Evolutionary conservation across 2,329 filamentous ascomycete species (phyloP), one percentile per base, ranked within the genome.

Genomic region (Colletotrichum sp.): DNA sequence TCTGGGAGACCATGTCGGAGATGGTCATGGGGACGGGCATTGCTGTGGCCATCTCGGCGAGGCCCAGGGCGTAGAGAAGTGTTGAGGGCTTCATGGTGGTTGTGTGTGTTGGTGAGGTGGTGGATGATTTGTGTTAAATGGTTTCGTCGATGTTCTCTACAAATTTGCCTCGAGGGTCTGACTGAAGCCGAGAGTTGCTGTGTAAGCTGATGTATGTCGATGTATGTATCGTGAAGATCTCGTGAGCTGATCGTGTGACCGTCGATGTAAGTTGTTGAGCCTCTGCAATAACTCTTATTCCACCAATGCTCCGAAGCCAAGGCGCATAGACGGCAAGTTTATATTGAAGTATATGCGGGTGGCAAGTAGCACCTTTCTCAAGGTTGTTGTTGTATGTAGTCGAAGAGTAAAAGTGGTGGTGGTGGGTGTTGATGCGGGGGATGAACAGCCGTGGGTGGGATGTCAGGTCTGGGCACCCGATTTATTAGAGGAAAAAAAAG

Each of bases 11-110:
- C 26, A 77, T 63, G 4, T 74, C 73, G 32, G 63, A 66, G n/a
- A 76, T 44, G 13, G 73, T 60, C 66, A 67, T 64, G 12, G 76
- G 73, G n/a, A 77, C 76, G 16, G 76, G 73, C n/a, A 36, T 55
- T 15, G 76, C 69, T 32, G 73, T 8, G 21, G 44, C 52, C 60
- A 70, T 26, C 21, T 76, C 64, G 3, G 52, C 55, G 26, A 74
- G 13, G 36, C 73, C 69, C 18, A 71, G 55, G 8, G 66, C 76
- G 44, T 32, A 68, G 52, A 77, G 66, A 1, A 77, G 9, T 15
- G 73, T 66, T 55, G 76, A 59, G 5, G 76, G 59, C 73, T 71
- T 77, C 76, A 77, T 77, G 24, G 7, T 67, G 44, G 13, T 15
- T 21, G 32, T 10, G 69, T 65, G 8, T 66, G 8, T 71, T n/a